A percentile compares a stretch with the other conserved stretches of the same genome.
Evolutionary conservation across 2,329 filamentous ascomycete species (phyloP).

Genomic region (Sclerotiophoma versabilis): DNA sequence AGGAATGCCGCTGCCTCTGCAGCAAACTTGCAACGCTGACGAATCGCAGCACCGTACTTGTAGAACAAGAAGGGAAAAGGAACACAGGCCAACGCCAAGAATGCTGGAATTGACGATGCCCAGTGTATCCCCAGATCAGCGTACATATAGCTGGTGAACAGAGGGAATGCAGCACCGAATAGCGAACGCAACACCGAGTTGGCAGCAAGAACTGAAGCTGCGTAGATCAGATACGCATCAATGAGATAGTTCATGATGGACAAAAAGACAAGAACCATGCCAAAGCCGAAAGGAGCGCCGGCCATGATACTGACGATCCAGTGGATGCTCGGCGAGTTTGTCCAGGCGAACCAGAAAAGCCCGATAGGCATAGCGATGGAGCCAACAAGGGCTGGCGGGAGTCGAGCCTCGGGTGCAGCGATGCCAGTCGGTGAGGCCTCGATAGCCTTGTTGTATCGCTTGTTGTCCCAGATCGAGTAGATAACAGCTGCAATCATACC

Average conservation of each 20-base stretch:
- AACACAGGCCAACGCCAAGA: slow-evolving; percentile 54
- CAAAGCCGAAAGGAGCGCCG: slow-evolving; percentile 55
- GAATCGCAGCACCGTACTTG: slow-evolving; percentile 68
- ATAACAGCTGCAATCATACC: slow-evolving; percentile 24
- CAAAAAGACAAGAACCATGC: slow-evolving; percentile 40
- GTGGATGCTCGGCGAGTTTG: slow-evolving; percentile 56
- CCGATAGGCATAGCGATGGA: slow-evolving; percentile 62
- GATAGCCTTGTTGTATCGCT: slow-evolving; percentile 45
- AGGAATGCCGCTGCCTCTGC: slow-evolving; percentile 68
- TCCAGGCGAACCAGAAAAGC: slow-evolving; percentile 46
- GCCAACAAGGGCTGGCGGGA: slow-evolving; percentile 67
- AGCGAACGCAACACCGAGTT: slow-evolving; percentile 56
- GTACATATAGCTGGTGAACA: slow-evolving; percentile 58
- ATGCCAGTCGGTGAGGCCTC: slow-evolving; percentile 9
- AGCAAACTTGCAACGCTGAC: slow-evolving; percentile 71
- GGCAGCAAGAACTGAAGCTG: slow-evolving; percentile 42
- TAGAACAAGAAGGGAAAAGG: slow-evolving; percentile 73
- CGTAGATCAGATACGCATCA: slow-evolving; percentile 60
- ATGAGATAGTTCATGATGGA: slow-evolving; percentile 71
- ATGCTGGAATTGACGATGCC: slow-evolving; percentile 57
- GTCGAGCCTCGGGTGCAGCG: slow-evolving; percentile 65
- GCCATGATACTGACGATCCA: slow-evolving; percentile 63
- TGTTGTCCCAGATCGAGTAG: slow-evolving; percentile 46
- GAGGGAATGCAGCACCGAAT: slow-evolving; percentile 57
- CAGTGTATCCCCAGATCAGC: slow-evolving; percentile 55